phyloP scores from a whole-genome alignment of 2,329 filamentous ascomycete species.

The Pseudovirgaria hyperparasitica region DNA sequence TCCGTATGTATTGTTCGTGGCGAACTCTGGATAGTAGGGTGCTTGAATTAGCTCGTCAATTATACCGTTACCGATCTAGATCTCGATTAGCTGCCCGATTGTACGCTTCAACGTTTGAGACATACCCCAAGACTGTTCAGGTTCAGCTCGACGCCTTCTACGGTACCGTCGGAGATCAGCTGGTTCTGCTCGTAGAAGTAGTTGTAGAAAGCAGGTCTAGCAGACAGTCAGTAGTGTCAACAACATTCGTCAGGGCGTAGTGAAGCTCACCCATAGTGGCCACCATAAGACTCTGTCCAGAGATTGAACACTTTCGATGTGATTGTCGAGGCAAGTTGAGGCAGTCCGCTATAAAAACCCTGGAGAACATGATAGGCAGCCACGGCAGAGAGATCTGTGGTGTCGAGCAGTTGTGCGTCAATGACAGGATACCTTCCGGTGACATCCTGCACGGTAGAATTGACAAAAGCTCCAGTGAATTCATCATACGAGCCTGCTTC shows the following conservation, averaged over 20 bases:
- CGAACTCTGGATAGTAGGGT: conserved; percentile 38
- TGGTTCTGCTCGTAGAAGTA: conserved; percentile 47
- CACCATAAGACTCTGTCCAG: conserved; percentile 41
- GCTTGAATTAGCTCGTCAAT: conserved; percentile 38
- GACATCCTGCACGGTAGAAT: conserved; percentile 28
- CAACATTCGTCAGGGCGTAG: not conserved
- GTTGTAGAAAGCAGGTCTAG: conserved; percentile 41
- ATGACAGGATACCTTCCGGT: conserved; percentile 37
- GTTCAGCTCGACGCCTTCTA: conserved; percentile 36
- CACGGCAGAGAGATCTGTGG: conserved; percentile 42
- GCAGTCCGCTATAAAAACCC: conserved; percentile 38
- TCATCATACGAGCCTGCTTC: conserved; percentile 29
- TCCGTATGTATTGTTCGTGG: conserved; percentile 43
- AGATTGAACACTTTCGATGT: conserved; percentile 39
- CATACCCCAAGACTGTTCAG: conserved; percentile 38
- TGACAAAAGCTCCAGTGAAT: conserved; percentile 32
- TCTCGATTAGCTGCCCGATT: no score
- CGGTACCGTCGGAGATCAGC: conserved; percentile 37
- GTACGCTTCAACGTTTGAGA: not conserved
- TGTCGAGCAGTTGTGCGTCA: conserved; percentile 38
- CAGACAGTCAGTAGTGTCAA: conserved; percentile 4
- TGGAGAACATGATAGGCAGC: conserved; percentile 44
- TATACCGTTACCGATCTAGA: conserved; percentile 42
- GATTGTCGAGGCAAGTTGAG: conserved; percentile 35
- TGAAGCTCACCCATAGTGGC: conserved; percentile 30